A percentile compares a stretch with the other conserved stretches of the same genome.
Conservation (phyloP, 2,329 filamentous ascomycete genomes). For the Calonectria henricotiae region DNA sequence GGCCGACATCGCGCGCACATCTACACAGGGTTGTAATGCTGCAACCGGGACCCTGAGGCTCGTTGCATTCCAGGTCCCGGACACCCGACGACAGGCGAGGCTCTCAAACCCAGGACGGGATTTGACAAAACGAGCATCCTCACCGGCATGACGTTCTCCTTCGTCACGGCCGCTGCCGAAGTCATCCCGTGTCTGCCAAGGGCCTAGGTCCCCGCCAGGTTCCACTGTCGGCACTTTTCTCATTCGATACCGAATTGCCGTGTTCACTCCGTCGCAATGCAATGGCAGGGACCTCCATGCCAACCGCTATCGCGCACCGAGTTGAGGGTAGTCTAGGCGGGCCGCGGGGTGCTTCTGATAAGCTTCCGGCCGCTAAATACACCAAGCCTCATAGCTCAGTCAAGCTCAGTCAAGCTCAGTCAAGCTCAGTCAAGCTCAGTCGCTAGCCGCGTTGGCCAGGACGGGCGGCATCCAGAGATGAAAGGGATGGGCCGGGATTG, state of each 20-base stretch:
- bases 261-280: constrained; percentile 6
- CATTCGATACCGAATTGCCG: constrained; percentile 36
- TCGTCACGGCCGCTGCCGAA: constrained; percentile 24
- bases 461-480: neutral
- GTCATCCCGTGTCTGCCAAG: constrained; percentile 24
- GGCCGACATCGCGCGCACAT: constrained; percentile 33
- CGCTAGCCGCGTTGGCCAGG: constrained; percentile 24
- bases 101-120: neutral
- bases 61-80: constrained; percentile 10
- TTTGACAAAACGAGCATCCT: neutral
- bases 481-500: neutral
- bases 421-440: neutral
- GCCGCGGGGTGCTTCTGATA: constrained; percentile 40
- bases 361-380: constrained; percentile 38
- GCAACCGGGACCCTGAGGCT: constrained; percentile 29
- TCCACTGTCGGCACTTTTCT: constrained; percentile 21
- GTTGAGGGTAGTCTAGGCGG: constrained; percentile 22
- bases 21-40: constrained; percentile 17
- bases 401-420: neutral
- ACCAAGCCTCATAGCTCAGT: constrained; percentile 14
- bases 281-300: constrained; percentile 12
- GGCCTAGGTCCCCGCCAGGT: constrained; percentile 1
- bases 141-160: neutral
- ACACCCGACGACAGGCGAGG: neutral
- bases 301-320: constrained; percentile 33